Evolutionary conservation across 169 alveolate genomes (phyloP), one percentile per base, ranked within the genome.

Genomic region (Plasmodium sp.): DNA sequence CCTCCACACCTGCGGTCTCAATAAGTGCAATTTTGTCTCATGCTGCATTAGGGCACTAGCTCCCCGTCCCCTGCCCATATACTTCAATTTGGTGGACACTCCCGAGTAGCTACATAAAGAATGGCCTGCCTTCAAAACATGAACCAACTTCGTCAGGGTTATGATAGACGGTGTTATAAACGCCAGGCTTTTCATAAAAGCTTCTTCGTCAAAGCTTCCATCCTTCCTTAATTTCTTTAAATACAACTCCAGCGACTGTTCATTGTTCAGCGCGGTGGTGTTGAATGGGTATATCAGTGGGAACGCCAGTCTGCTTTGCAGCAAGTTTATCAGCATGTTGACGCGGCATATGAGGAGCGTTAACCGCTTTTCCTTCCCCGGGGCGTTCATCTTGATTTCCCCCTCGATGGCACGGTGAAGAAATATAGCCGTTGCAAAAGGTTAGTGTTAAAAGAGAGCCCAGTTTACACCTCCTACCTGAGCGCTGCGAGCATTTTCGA

Each of bases 1-100:
- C 39, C 98, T 77, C 98, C 98, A 97, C 48, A 96, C 96, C 80
- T 97, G 97, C 12, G 97, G 97, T 56, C 94, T 84, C 27, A 96
- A 71, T 39, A 96, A 93, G 82, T 96, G 97, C 12, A 94, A 51
- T 48, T 91, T 91, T 45, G 83, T 91, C 39, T 91, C 95, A 81
- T 91, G 56, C 27, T 91, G 81, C 75, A 18, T 77, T 82, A 91
- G 51, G 6, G 81, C 54, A 41, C 74, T 74, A 67, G 72, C 74
- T 18, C 62, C 71, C 14, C 77, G 67, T 22, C 72, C 81, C 51
- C 84, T 31, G 27, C 81, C 83, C 84, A 33, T 71, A 56, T 91
- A 91, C 6, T 71, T 81, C 36, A 72, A 48, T 81, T 91, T 91
- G 56, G 41, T 81, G 2, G 83, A 45, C 27, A 80, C 43, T 2